phyloP scores from a whole-genome alignment of 192 early-diverging fungal genomes.

The Entomortierella lignicola region DNA sequence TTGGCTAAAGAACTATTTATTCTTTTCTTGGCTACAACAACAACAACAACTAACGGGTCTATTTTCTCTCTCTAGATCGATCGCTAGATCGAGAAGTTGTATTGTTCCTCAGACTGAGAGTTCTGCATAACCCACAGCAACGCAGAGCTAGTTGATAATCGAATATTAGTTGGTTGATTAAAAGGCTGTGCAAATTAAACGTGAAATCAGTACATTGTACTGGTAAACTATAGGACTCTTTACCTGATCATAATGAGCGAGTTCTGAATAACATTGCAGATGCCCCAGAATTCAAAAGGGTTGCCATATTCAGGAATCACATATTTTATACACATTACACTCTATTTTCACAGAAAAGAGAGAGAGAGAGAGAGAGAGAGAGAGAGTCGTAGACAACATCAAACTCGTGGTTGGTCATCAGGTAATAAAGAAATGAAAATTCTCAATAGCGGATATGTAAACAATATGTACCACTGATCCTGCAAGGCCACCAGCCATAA shows the following conservation, averaged over 20 bases:
- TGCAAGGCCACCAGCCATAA: slow-evolving; percentile 70
- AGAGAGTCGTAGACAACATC: too few species aligned
- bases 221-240: neutral
- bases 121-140: slow-evolving; percentile 57
- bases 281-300: slow-evolving; percentile 40
- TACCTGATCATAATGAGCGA: slow-evolving; percentile 45
- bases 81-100: slow-evolving; percentile 39
- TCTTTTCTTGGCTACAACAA: neutral
- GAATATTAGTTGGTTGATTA: neutral
- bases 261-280: slow-evolving; percentile 50
- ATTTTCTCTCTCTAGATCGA: too few species aligned
- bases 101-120: slow-evolving; percentile 39
- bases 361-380: neutral
- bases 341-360: slow-evolving; percentile 12
- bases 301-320: slow-evolving; percentile 29
- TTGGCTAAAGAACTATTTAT: too few species aligned
- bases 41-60: too few species aligned
- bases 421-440: slow-evolving; percentile 1
- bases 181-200: neutral
- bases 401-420: neutral
- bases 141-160: slow-evolving; percentile 39
- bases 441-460: neutral
- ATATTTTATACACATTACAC: slow-evolving; percentile 49
- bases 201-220: neutral
- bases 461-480: slow-evolving; percentile 60